A percentile compares a stretch with the other conserved stretches of the same genome.
Evolutionary conservation across 2,329 filamentous ascomycete genomes (phyloP).

Genomic region (Aspergillus ibericus): DNA sequence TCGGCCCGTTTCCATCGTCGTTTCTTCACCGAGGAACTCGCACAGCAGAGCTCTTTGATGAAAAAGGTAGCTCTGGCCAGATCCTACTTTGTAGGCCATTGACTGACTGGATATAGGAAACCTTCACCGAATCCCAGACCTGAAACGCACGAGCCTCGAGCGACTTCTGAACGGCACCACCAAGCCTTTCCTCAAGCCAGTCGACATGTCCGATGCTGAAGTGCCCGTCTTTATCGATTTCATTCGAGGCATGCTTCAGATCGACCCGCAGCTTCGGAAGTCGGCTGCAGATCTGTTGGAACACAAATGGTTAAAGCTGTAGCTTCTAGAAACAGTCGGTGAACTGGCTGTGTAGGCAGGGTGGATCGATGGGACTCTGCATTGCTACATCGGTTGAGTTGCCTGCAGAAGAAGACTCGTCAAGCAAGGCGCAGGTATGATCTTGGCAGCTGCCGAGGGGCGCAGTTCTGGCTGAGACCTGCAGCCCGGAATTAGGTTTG

Average conservation of each 20-base stretch:
- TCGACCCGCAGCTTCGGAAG: slow-evolving; percentile 24
- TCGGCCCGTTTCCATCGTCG: slow-evolving; percentile 23
- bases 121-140: slow-evolving; percentile 25
- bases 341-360: too few species aligned
- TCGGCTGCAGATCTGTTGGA: slow-evolving; percentile 26
- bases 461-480: too few species aligned
- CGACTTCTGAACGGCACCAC: slow-evolving; percentile 22
- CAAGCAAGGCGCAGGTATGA: too few species aligned
- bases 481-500: too few species aligned
- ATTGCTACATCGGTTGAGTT: too few species aligned
- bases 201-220: slow-evolving; percentile 26
- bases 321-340: too few species aligned
- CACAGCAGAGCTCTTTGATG: slow-evolving; percentile 21
- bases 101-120: slow-evolving; percentile 13
- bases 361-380: too few species aligned
- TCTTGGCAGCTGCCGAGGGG: too few species aligned
- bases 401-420: too few species aligned
- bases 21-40: slow-evolving; percentile 21
- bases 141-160: slow-evolving; percentile 25
- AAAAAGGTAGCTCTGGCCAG: slow-evolving; percentile 15
- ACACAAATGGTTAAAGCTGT: slow-evolving; percentile 22
- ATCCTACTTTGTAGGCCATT: too few species aligned
- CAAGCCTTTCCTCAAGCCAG: slow-evolving; percentile 25
- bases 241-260: slow-evolving; percentile 24
- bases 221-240: slow-evolving; percentile 29